phyloP scores from a whole-genome alignment of 441 rosid species.

The Biscutella laevigata region DNA sequence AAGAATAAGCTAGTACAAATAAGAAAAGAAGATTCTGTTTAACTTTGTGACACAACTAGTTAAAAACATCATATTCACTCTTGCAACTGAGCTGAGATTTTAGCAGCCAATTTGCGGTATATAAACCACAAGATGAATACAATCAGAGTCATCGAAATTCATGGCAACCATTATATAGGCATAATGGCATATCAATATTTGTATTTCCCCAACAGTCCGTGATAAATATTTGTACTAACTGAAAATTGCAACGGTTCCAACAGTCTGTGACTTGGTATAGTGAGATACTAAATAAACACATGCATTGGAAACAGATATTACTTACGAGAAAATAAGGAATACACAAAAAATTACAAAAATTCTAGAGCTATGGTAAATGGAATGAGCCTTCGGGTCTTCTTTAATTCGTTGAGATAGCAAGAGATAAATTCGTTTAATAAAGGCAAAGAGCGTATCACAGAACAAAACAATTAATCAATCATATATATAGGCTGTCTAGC shows the following conservation, averaged over 20 bases:
- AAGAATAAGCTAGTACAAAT: background rate
- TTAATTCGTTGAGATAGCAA: background rate
- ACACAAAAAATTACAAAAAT: background rate
- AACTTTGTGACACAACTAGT: slow-evolving; percentile 9
- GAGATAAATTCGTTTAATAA: background rate
- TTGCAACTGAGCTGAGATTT: background rate
- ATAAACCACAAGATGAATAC: slow-evolving; percentile 5
- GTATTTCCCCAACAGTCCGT: background rate
- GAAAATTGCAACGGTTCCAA: background rate
- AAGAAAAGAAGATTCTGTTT: background rate
- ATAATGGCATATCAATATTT: background rate
- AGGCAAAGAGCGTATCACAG: background rate
- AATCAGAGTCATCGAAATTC: too few species aligned
- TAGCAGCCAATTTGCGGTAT: background rate
- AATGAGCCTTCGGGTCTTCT: background rate
- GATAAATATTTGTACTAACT: background rate
- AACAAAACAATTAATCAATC: slow-evolving; percentile 5
- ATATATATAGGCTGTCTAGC: background rate
- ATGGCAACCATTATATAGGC: slow-evolving; percentile 5
- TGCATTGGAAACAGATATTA: background rate
- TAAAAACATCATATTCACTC: background rate
- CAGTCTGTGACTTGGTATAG: background rate
- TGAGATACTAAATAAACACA: background rate
- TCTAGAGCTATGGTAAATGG: background rate
- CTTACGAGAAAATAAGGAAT: background rate